Base-by-base conservation (phyloP, 129 eudicot genomes). In the Helichrysum umbraculigerum region DNA sequence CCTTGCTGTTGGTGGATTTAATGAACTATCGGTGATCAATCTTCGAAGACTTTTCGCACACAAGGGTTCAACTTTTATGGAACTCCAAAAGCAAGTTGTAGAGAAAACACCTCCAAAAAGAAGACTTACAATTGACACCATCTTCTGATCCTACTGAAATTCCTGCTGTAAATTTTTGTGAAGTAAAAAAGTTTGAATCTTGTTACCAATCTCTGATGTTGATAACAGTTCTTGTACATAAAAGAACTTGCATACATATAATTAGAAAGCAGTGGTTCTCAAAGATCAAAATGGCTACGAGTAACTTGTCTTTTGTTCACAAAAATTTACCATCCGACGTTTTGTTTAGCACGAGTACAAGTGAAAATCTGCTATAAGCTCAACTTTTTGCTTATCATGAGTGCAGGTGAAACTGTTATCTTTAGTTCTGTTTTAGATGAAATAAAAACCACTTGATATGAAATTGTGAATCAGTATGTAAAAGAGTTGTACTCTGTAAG, bases 21-120 rank as follows among this genome's bases (percentile, higher is more conserved):
- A 84, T 50, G 98, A 93, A 85, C 87, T 93, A 6, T 90, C 98
- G 0, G 98, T 93, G 73, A 93, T 93, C 77, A 93, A 93, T 37
- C 91, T 93, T 1, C 83, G 93, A 61, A 84, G 98, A 86, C 82
- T 93, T 60, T 93, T 88, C 70, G 97, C 96, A 41, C 78, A 88
- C 73, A 85, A 61, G 65, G 98, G 98, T 70, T 86, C 89, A 7
- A 79, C 84, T 56, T 93, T 93, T 79, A 93, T 93, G 98, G 98
- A 93, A 68, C 69, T 82, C 76, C 91, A 93, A 68, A 93, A 93
- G 83, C 98, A 93, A 78, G 74, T 87, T 44, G 72, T 87, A 57
- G 98, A 87, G 84, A 90, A 85, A 79, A 82, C 86, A 76, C 97
- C 97, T 35, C 87, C 84, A 14, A 85, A 78, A 81, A 82, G 98